Base-by-base conservation (phyloP, 495 filamentous ascomycete genomes). In the Penicillium lividum region DNA sequence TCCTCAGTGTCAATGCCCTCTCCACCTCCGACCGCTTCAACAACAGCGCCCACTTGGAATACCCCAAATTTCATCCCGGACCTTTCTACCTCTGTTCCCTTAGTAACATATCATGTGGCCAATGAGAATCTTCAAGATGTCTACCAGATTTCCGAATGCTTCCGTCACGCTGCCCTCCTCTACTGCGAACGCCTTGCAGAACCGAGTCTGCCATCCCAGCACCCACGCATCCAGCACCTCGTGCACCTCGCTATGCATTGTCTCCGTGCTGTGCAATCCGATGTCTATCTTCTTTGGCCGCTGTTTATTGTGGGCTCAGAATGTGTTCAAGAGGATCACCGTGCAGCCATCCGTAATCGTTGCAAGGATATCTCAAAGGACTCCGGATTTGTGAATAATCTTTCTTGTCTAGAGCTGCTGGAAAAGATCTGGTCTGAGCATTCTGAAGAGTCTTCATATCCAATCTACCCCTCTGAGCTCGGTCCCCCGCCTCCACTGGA, bases 201-300 rank as follows among this genome's bases (percentile, higher is more conserved):
- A 65, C 93, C 93, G 15, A 80, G 84, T 52, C 73, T 90, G 3
- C 86, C 92, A 11, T 90, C 90, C 0, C 80, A 80, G 9, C 84
- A 93, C 67, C 84, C 86, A 50, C 90, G 89, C 61, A 90, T 97
- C 73, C 91, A 93, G 67, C 86, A 85, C 52, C 83, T 96, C 4
- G 91, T 97, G 40, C 83, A 83, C 55, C 84, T 88, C 54, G 87
- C 93, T 9, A 80, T 97, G 51, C 88, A 86, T 69, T 92, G 94
- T 71, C 87, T 95, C 38, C 85, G 85, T 13, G 84, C 85, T 51
- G 86, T 97, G 25, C 83, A 89, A 58, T 82, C 86, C 2, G 90
- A 94, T 71, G 93, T 96, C 67, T 96, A 94, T 64, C 77, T 98
- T 27, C 84, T 98, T 3, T 98, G 93, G 93, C 93, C 93, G 8